Conservation (phyloP, 192 early-diverging fungal species). For the Umbelopsis sp. region DNA sequence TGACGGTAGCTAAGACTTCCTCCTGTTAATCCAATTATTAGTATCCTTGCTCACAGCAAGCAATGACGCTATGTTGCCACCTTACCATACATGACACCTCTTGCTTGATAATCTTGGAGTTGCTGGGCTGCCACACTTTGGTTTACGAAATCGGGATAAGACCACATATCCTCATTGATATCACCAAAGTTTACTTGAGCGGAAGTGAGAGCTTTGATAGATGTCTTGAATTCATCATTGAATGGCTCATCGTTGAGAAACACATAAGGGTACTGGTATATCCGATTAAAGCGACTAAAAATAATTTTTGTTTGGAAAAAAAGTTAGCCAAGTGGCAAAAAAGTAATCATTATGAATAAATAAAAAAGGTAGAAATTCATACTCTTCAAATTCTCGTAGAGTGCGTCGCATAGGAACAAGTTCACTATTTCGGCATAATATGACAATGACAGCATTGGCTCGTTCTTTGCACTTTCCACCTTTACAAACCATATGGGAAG, state of each 20-base stretch:
- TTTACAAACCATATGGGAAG: background rate
- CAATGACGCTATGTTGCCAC: background rate
- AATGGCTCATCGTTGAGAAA: conserved; percentile 78
- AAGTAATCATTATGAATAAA: too few species aligned
- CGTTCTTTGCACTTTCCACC: conserved; percentile 2
- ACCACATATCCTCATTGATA: conserved; percentile 75
- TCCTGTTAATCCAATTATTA: conserved; percentile 19
- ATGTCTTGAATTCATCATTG: conserved; percentile 58
- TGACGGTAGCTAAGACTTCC: conserved; percentile 78
- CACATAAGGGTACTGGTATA: conserved; percentile 76
- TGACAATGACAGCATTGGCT: conserved; percentile 64
- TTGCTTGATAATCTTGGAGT: conserved; percentile 56
- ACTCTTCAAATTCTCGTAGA: conserved; percentile 69
- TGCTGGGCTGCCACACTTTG: conserved; percentile 57
- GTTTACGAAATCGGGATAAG: conserved; percentile 71
- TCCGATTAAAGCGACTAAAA: conserved; percentile 63
- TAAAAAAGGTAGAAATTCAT: conserved; percentile 8
- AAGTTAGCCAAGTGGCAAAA: background rate
- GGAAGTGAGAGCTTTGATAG: conserved; percentile 43
- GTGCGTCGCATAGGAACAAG: conserved; percentile 62
- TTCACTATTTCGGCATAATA: conserved; percentile 73
- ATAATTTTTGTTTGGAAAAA: background rate
- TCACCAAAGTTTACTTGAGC: conserved; percentile 67
- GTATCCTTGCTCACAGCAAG: background rate
- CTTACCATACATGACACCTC: conserved; percentile 67